A percentile compares a stretch with the other conserved stretches of the same genome.
These are phyloP conservation scores for Microcyclosporella mali DNA, from an alignment of 2,329 filamentous ascomycete species.

Conservation along the genomic window DNA sequence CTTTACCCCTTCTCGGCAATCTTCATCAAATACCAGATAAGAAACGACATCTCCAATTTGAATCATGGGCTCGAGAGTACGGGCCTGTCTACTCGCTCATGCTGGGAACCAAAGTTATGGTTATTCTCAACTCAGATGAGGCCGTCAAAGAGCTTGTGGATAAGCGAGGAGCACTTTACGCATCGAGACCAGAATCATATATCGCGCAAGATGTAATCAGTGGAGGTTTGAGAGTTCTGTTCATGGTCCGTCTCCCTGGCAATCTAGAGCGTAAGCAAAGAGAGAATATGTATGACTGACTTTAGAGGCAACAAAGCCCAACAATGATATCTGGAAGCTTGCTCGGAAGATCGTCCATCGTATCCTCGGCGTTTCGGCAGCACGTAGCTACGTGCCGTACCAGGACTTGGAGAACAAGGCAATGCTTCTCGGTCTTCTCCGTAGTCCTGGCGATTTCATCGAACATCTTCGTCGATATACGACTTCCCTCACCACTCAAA, in stretches of 20 bases:
- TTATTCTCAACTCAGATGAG: conserved; percentile 43
- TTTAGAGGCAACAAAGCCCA: conserved; percentile 4
- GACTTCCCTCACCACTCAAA: conserved; percentile 45
- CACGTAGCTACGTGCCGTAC: conserved; percentile 47
- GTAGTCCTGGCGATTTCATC: conserved; percentile 38
- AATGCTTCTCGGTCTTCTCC: conserved; percentile 47
- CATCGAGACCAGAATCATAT: conserved; percentile 17
- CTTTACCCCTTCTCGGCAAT: conserved; percentile 24
- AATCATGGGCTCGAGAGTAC: conserved; percentile 49
- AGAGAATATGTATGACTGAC: too few relatives aligned
- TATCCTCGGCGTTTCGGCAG: conserved; percentile 43
- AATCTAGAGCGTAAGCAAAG: too few relatives aligned
- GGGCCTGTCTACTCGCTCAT: conserved; percentile 48
- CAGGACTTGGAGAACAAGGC: conserved; percentile 52
- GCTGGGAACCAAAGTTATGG: conserved; percentile 42
- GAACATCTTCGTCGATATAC: conserved; percentile 45
- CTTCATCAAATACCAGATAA: conserved; percentile 38
- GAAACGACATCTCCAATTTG: conserved; percentile 42
- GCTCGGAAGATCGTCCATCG: conserved; percentile 40
- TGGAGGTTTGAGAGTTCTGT: too few relatives aligned
- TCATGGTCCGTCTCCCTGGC: too few relatives aligned
- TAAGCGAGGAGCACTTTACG: conserved; percentile 19
- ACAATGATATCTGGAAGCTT: conserved; percentile 31
- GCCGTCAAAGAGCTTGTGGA: conserved; percentile 42
- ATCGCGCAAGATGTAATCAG: too few relatives aligned